Base-by-base conservation (phyloP, 306 rosid genomes). In the Psophocarpus tetragonolobus region DNA sequence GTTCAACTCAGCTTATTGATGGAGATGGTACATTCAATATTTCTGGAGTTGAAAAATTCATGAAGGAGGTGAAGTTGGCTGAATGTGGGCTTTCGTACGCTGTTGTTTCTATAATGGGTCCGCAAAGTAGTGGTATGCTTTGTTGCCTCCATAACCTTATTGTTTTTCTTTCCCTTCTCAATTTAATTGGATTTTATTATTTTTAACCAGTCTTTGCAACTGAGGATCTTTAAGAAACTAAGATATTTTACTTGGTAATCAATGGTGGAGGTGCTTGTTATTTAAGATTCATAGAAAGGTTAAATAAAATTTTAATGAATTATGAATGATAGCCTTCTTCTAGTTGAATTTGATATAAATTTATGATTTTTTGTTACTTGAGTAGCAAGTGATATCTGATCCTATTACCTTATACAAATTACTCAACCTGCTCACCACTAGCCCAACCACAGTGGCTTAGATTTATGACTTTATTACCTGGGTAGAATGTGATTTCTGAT, bases 81-180 rank as follows among this genome's bases (percentile, higher is more conserved):
- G 99, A 91, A 81, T 96, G 99, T 56, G 99, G 99, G 66, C 99
- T 96, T 79, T 96, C 98, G 0, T 96, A 96, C 73, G 98, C 99
- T 1, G 83, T 96, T 17, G 98, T 91, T 85, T 92, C 99, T 68
- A 93, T 96, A 23, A 93, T 96, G 99, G 99, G 99, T 20, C 99
- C 99, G 27, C 99, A 96, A 80, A 96, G 99, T 85, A 96, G 99
- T 84, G 99, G 99, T 96, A 90, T 53, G 86, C 65, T 79, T 81
- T 71, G 84, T 82, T 76, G 72, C 75, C 42, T 75, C 23, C 29
- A 14, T 68, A 73, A 57, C 65, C 53, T 74, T 56, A n/a, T 77
- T 57, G 41, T 57, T 77, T 33, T 35, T 75, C 64, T 75, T 71
- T 66, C 36, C 64, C 38, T 61, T 53, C 70, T 17, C 14, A 70